Conservation (phyloP, 148 eudicot species). For the Chenopodium album region DNA sequence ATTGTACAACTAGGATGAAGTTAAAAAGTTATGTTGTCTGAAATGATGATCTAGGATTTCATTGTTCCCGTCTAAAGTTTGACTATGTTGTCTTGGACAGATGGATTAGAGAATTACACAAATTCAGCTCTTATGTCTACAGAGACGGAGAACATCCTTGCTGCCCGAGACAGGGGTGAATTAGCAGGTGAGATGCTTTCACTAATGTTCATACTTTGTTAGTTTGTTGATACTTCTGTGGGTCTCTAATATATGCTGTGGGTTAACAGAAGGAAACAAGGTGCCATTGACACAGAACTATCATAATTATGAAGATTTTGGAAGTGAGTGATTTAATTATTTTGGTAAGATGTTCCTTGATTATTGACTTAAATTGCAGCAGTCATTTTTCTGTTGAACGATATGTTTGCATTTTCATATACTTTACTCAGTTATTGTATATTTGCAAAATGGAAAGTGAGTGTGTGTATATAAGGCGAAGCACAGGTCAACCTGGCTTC, state of each 20-base stretch:
- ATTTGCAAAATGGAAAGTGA: too few species aligned
- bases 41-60: background rate
- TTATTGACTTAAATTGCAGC: background rate
- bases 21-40: background rate
- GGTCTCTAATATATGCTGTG: slow-evolving; percentile 7
- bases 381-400: background rate
- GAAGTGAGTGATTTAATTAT: slow-evolving; percentile 40
- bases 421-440: background rate
- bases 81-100: slow-evolving; percentile 29
- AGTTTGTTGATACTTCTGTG: slow-evolving; percentile 4
- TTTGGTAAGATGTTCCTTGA: slow-evolving; percentile 26
- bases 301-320: slow-evolving; percentile 49
- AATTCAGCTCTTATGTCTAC: slow-evolving; percentile 49
- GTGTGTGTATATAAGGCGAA: too few species aligned
- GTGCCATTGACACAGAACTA: slow-evolving; percentile 39
- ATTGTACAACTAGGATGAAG: background rate
- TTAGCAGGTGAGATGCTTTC: slow-evolving; percentile 51
- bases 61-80: slow-evolving; percentile 10
- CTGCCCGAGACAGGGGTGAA: slow-evolving; percentile 46
- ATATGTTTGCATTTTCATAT: background rate
- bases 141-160: slow-evolving; percentile 49
- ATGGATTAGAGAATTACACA: slow-evolving; percentile 53
- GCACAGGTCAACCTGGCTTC: too few species aligned
- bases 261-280: slow-evolving; percentile 33
- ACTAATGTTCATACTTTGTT: background rate